A percentile compares a stretch with the other conserved stretches of the same genome.
Conservation (phyloP, 495 filamentous ascomycete species). For the Aspergillus cavernicola region DNA sequence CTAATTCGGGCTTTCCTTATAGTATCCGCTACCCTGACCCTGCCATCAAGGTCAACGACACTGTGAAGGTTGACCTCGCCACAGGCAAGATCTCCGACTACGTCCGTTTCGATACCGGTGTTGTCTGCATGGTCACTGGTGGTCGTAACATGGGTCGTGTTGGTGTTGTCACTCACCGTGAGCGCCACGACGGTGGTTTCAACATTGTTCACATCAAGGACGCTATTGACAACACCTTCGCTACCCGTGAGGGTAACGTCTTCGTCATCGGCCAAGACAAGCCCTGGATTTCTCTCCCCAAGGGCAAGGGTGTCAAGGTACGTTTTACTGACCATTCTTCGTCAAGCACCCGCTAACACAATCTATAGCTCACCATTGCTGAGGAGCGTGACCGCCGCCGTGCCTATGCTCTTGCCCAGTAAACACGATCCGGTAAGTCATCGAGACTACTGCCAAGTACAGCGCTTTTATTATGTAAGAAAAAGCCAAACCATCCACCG, state of each 20-base stretch:
- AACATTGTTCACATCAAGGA: conserved; percentile 99
- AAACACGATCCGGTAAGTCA: conserved; percentile 37
- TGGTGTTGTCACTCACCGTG: conserved; percentile 99
- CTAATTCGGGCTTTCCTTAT: conserved; percentile 34
- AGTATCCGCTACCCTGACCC: conserved; percentile 99
- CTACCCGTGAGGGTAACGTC: conserved; percentile 97
- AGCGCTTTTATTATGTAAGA: conserved; percentile 17
- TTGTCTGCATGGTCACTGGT: conserved; percentile 95
- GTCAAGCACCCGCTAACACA: conserved; percentile 13
- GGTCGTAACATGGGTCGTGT: conserved; percentile 99
- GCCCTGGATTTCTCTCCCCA: conserved; percentile 97
- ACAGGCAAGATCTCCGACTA: conserved; percentile 96
- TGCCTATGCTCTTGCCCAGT: conserved; percentile 69
- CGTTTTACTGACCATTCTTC: conserved; percentile 12
- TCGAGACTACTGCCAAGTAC: conserved; percentile 23
- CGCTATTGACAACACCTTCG: conserved; percentile 98
- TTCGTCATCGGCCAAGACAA: conserved; percentile 97
- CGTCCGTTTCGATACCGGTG: conserved; percentile 96
- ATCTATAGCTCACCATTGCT: conserved; percentile 75
- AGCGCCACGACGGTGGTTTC: conserved; percentile 99
- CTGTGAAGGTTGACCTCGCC: conserved; percentile 95
- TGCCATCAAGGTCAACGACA: conserved; percentile 98
- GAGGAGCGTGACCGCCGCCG: conserved; percentile 97
- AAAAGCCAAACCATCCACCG: conserved; percentile 30
- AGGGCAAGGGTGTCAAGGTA: conserved; percentile 99